Evolutionary conservation across 805 yeast species (phyloP), one percentile per base, ranked within the genome.

Genomic region (Jamesozyma rosinii): DNA sequence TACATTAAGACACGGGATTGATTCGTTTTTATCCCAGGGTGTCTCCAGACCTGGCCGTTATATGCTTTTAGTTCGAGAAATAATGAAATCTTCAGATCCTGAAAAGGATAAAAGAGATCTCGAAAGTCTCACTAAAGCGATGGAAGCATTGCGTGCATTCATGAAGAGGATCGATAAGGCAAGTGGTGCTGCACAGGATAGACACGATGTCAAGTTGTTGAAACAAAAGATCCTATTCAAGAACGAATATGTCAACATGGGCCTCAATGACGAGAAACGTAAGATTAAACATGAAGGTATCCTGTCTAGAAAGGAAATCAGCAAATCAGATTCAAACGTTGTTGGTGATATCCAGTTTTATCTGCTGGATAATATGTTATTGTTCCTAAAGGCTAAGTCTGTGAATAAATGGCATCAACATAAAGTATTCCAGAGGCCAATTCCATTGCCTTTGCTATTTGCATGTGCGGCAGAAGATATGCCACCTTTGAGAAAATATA

Each of bases 1-100:
- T 18, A 51, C 62, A 13, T 45, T 63, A 37, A 57, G 67, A 44
- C 67, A 63, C 44, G 97, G 94, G 64, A 79, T 92, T 42, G 84
- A 90, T 21, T 92, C 97, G 0, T 92, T 88, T 57, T 71, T 92
- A 49, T 86, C 95, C 5, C 94, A 90, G 57, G 97, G 97, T 41
- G 89, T 95, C 2, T 88, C 96, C 14, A 76, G 98, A 60, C 88
- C 96, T 27, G 97, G 97, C 9, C 72, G 97, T 51, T 92, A 92
- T 65, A 95, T 95, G 50, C 67, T 92, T 40, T 70, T 92, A 44
- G 70, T 90, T 19, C 81, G 77, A 44, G 92, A 90, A 38, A 84
- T 92, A 30, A 69, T 86, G 50, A 90, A 92, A 60, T 88, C 97
- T 0, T 76, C 81, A n/a, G 83, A 78, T 21, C 79, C 85, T 1